These are phyloP conservation scores for Hymenoscyphus infarciens DNA, from an alignment of 2,329 filamentous ascomycete species.

Conservation along the genomic window DNA sequence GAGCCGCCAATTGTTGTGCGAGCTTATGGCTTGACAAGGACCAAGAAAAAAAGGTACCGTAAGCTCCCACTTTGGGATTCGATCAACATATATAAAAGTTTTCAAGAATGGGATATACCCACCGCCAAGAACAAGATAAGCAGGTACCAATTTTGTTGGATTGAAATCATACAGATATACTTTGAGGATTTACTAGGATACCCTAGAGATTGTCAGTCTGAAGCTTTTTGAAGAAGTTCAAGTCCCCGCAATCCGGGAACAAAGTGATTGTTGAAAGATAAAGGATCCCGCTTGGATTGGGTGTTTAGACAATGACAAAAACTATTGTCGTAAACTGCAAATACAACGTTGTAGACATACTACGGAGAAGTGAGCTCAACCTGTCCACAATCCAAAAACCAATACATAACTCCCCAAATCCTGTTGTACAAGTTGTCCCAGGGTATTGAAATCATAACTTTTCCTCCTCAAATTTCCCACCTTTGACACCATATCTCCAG, in stretches of 20 bases:
- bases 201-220: neutral
- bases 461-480: constrained; percentile 32
- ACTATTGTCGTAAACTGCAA: neutral
- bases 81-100: neutral
- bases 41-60: neutral
- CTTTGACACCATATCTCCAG: constrained; percentile 48
- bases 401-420: neutral
- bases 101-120: neutral
- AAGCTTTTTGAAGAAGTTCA: neutral
- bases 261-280: neutral
- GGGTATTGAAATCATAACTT: neutral
- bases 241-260: neutral
- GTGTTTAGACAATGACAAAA: neutral
- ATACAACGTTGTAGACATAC: neutral
- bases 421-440: neutral
- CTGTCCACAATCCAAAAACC: neutral
- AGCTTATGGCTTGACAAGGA: neutral
- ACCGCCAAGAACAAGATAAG: neutral
- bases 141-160: neutral
- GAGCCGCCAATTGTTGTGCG: neutral
- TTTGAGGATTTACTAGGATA: neutral
- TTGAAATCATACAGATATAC: neutral
- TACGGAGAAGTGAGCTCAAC: neutral
- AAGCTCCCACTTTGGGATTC: neutral
- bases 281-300: neutral